A percentile compares a stretch with the other conserved stretches of the same genome.
phyloP scores from a whole-genome alignment of 176 grass and related monocot genomes.

The Juncus inflexus region DNA sequence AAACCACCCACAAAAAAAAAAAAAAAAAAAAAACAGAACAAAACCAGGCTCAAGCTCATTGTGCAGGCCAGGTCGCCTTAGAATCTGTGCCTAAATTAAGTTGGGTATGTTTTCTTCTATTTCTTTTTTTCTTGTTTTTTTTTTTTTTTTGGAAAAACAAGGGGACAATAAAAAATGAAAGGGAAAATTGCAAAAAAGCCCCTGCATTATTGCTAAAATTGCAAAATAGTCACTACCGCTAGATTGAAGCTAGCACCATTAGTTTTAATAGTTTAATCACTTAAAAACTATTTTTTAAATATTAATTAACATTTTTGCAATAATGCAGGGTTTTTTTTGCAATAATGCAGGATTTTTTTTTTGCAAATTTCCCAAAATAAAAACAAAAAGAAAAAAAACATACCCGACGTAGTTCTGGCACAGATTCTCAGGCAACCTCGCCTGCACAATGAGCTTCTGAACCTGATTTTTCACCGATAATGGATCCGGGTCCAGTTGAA shows the following conservation, averaged over 20 bases:
- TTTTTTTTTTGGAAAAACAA: background rate
- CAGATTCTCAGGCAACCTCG: slow-evolving; percentile 68
- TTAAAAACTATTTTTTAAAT: no score
- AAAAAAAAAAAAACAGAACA: slow-evolving; percentile 6
- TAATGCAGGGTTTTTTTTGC: slow-evolving; percentile 19
- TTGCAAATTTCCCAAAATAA: background rate
- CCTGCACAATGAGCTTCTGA: slow-evolving; percentile 83
- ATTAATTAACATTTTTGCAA: no score
- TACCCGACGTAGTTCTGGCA: background rate
- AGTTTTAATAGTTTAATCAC: no score
- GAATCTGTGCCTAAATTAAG: slow-evolving; percentile 90
- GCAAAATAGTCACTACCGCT: no score
- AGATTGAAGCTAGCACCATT: no score
- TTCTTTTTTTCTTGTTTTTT: background rate
- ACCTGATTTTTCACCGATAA: slow-evolving; percentile 81
- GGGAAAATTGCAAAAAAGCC: slow-evolving; percentile 72
- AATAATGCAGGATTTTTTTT: no score
- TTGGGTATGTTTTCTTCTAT: slow-evolving; percentile 61
- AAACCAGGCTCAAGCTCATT: slow-evolving; percentile 84
- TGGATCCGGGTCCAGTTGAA: slow-evolving; percentile 53
- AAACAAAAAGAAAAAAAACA: background rate
- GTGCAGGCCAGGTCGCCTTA: slow-evolving; percentile 75
- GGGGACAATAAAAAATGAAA: background rate
- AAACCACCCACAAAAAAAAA: no score
- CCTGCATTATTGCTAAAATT: no score